Conservation (phyloP, 345 rosid species). For the Bretschneidera sinensis region DNA sequence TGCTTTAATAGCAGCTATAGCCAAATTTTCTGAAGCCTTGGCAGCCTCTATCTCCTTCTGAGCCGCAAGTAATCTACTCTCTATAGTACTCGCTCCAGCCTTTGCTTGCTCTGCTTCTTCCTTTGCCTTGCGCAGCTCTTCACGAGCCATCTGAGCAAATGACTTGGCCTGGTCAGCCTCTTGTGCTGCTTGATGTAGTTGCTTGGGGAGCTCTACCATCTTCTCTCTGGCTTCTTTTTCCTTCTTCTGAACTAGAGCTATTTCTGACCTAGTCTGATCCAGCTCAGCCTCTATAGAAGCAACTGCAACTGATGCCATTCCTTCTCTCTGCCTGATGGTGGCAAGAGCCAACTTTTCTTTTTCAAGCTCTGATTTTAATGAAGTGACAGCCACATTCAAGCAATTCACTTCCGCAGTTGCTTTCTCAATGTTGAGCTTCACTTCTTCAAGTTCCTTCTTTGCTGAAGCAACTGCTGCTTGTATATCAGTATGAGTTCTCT, state of each 20-base stretch:
- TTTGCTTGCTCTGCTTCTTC: conserved; percentile 84
- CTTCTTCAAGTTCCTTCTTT: conserved; percentile 78
- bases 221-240: conserved; percentile 66
- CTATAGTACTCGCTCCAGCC: conserved; percentile 66
- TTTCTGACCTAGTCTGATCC: conserved; percentile 53
- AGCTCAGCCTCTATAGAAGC: conserved; percentile 76
- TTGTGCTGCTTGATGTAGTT: conserved; percentile 62
- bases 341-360: conserved; percentile 56
- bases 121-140: conserved; percentile 65
- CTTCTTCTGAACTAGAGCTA: conserved; percentile 47
- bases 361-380: conserved; percentile 66
- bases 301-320: conserved; percentile 73
- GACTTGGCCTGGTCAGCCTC: conserved; percentile 80
- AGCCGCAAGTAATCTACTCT: conserved; percentile 67
- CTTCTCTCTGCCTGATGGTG: conserved; percentile 70
- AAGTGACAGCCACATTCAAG: conserved; percentile 61
- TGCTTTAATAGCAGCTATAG: conserved; percentile 80
- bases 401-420: conserved; percentile 61
- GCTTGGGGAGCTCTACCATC: conserved; percentile 62
- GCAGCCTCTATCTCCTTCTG: conserved; percentile 84
- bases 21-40: conserved; percentile 78
- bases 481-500: conserved; percentile 38
- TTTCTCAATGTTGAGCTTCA: conserved; percentile 71
- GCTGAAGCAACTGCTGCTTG: conserved; percentile 67
- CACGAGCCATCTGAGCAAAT: conserved; percentile 57